Evolutionary conservation across 2,329 filamentous ascomycete species (phyloP), one percentile per base, ranked within the genome.

Genomic region (Penicillium aurantiogriseum): DNA sequence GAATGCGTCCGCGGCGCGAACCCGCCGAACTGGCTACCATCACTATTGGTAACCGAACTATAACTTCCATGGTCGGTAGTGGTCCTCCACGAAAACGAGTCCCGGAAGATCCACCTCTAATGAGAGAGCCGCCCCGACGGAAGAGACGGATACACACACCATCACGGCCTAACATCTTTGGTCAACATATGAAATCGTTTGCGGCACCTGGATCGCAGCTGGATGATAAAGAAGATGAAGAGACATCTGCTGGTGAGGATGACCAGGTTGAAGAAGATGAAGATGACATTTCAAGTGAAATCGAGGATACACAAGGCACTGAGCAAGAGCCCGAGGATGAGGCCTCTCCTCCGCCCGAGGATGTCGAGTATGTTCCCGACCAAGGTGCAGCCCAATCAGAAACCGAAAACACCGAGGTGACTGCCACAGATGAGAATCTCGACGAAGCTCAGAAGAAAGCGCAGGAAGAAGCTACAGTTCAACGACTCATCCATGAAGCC

Each of bases 11-110:
- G 1, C 88, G 85, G 68, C 82, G 88, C 35, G 76, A 82, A 2
- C 81, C 83, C 1, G 76, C 81, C 29, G 86, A 90, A 65, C 77
- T 87, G 51, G 89, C 89, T 21, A 90, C 88, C 2, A 89, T 93
- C 47, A 92, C 88, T 0, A 85, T 93, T 53, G 90, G 89, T 1
- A 81, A 87, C 60, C 82, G 81, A 45, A 90, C 87, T 0, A 81
- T 86, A 5, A 88, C 84, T 0, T 87, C 86, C 21, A 81, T 85
- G 33, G 81, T 91, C 63, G 88, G 88, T 1, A 83, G 79, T 49
- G 78, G 82, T 49, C 68, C 79, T 4, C 68, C 73, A 27, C 70
- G 63, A 27, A 77, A 73, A 59, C 67, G 71, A 54, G 67, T 70
- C 31, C 68, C 70, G 1, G 70, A 70, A 31, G 63, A 67, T 44